Percentiles rank a stretch among this genome's conserved stretches.
Conservation (phyloP, 306 rosid genomes). For the Casuarina cunninghamiana region DNA sequence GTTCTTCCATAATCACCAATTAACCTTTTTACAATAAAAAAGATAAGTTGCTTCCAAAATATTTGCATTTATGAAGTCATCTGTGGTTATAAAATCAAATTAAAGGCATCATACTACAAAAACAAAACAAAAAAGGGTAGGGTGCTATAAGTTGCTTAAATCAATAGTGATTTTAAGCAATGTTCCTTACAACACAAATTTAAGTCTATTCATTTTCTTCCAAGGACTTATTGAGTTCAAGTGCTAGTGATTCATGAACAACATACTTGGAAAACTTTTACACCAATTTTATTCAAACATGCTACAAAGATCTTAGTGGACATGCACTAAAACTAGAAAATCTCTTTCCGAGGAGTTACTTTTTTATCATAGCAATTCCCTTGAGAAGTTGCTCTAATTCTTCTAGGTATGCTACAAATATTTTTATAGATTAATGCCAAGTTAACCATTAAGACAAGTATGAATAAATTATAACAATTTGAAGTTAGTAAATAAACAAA, state of each 20-base stretch:
- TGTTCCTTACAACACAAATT: constrained; percentile 1
- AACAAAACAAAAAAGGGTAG: constrained; percentile 11
- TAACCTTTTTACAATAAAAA: constrained; percentile 80
- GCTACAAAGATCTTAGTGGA: constrained; percentile 93
- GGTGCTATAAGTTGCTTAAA: constrained; percentile 15
- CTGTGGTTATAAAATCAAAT: constrained; percentile 88
- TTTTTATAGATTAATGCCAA: constrained; percentile 13
- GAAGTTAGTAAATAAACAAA: constrained; percentile 7
- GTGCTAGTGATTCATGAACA: constrained; percentile 16
- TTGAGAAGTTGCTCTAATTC: constrained; percentile 91
- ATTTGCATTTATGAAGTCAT: constrained; percentile 96
- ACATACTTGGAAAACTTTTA: constrained; percentile 81
- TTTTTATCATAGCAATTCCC: constrained; percentile 96
- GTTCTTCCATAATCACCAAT: constrained; percentile 58
- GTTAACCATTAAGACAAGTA: constrained; percentile 25
- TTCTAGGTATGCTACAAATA: constrained; percentile 64
- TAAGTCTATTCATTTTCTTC: constrained; percentile 21
- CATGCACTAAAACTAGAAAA: constrained; percentile 93
- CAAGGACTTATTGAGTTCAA: constrained; percentile 12
- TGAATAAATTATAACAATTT: constrained; percentile 11
- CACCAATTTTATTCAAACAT: constrained; percentile 66
- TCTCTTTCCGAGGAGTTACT: constrained; percentile 81
- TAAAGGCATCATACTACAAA: constrained; percentile 92
- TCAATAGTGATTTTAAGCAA: constrained; percentile 9
- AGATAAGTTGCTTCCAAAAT: constrained; percentile 97